A percentile compares a stretch with the other conserved stretches of the same genome.
These are phyloP conservation scores for Hysterangium stoloniferum DNA, from an alignment of 768 basidiomycete species.

Conservation along the genomic window DNA sequence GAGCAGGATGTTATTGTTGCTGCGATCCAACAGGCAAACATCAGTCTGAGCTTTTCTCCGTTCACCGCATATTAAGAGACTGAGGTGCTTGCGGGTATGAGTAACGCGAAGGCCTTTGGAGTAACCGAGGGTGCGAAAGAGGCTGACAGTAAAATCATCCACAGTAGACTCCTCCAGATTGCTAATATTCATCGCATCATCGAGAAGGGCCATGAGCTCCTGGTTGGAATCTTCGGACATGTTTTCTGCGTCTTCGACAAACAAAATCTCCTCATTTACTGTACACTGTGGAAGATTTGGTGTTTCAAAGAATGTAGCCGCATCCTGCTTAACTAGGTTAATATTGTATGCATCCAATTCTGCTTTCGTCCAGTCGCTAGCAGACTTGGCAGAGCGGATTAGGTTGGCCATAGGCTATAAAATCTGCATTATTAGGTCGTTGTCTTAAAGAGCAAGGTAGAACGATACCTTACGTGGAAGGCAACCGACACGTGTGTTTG, in stretches of 20 bases:
- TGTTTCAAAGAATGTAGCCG: slow-evolving; percentile 8
- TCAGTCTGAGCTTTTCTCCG: slow-evolving; percentile 12
- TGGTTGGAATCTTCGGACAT: slow-evolving; percentile 3
- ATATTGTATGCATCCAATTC: slow-evolving; percentile 25
- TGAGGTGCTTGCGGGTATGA: slow-evolving; percentile 9
- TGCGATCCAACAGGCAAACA: slow-evolving; percentile 15
- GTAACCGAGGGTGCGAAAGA: slow-evolving; percentile 16
- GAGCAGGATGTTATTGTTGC: slow-evolving; percentile 11
- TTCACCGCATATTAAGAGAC: slow-evolving; percentile 16
- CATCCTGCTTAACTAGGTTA: slow-evolving; percentile 10
- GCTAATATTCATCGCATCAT: slow-evolving; percentile 18
- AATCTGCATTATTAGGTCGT: too few species aligned
- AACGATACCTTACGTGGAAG: too few species aligned
- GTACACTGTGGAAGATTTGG: background rate
- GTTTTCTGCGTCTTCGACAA: slow-evolving; percentile 3
- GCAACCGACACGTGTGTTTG: too few species aligned
- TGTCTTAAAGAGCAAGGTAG: too few species aligned
- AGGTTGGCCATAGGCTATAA: slow-evolving; percentile 24
- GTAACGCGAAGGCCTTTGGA: slow-evolving; percentile 13
- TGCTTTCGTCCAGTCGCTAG: slow-evolving; percentile 23
- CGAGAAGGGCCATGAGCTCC: slow-evolving; percentile 11
- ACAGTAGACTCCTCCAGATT: slow-evolving; percentile 20
- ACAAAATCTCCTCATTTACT: background rate
- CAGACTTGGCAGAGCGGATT: slow-evolving; percentile 24
- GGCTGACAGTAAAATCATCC: slow-evolving; percentile 19